Base-by-base conservation (phyloP, 495 filamentous ascomycete genomes). In the Penicillium egyptiacum region DNA sequence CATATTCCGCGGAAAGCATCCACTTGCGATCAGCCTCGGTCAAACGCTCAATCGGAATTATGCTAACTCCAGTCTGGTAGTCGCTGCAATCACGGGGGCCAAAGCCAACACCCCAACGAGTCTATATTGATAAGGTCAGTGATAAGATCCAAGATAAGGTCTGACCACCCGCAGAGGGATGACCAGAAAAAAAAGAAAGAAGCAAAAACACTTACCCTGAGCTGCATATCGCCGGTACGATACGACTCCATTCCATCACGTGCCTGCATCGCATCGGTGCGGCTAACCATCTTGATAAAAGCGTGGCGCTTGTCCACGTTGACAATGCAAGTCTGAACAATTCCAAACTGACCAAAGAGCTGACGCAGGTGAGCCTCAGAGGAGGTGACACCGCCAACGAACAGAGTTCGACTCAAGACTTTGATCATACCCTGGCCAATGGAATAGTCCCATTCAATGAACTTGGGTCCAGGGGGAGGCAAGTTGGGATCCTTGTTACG, bases 51-150 rank as follows among this genome's bases (percentile, higher is more conserved):
- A 98, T 90, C 2, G 94, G 94, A 57, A 98, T 97, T 26, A 98
- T 74, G 70, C 92, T 97, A 72, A 97, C 83, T 31, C 94, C 94
- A 12, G 85, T 92, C 53, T 86, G 83, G 71, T 98, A 99, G 70
- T 99, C 92, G 69, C 89, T 93, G 79, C 94, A 99, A 67, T 99
- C 95, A 59, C 95, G 89, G 16, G 94, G 95, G 2, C 94, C 94
- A 64, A 96, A 99, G 4, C 94, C 94, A 35, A 99, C 95, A 60
- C 94, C 94, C 94, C 94, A 99, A 49, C 92, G 85, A 26, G 92
- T 97, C 86, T 96, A 58, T 41, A 39, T 19, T 19, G 5, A 33
- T 48, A 17, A 48, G 17, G 45, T 48, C 26, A 48, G 45, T 9
- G 35, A 39, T 37, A 37, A n/a, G 16, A 8, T 39, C 35, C 35